Base-by-base conservation (phyloP, 2,329 filamentous ascomycete species). In the Microsporum canis region DNA sequence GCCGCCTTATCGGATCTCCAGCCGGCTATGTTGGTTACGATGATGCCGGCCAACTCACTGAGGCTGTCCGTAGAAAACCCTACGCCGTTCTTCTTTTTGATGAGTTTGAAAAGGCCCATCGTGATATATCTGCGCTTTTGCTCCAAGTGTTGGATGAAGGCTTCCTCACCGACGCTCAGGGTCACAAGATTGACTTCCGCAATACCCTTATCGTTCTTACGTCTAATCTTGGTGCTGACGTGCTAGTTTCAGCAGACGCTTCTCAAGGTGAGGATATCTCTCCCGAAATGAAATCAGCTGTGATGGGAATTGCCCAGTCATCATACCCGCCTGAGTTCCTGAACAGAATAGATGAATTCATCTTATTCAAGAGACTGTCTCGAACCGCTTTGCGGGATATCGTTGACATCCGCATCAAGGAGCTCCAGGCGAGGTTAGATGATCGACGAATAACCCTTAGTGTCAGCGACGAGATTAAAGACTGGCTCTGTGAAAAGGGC, bases 161-260 rank as follows among this genome's bases (percentile, higher is more conserved):
- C 2, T 96, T 94, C 77, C 82, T 99, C 57, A 97, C 92, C 0
- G 94, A 97, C 71, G 86, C 90, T 0, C 92, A 97, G 75, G 94
- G 94, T 36, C 91, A 96, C 78, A 96, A 94, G 74, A 88, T 99
- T 63, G 94, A 97, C 72, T 97, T 97, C 79, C 83, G 88, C 63
- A 97, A 96, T 75, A 96, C 92, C 5, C 88, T 97, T 69, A 96
- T 97, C 66, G 92, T 97, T 1, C 82, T 99, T 61, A 97, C 94
- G 0, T 96, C 91, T 41, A 99, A 99, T 72, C 82, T 99, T 1
- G 94, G 94, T 43, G 91, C 94, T 12, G 85, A 96, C 61, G 92
- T 95, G 57, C 86, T 99, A 8, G 88, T 96, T 17, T 88, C 87
- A 39, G 84, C 85, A 55, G 82, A 92, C 68, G 80, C 82, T 1